Percentiles rank a stretch among this genome's conserved stretches.
These are phyloP conservation scores for Fistulifera solaris DNA, from an alignment of 108 stramenopile genomes.

Conservation along the genomic window DNA sequence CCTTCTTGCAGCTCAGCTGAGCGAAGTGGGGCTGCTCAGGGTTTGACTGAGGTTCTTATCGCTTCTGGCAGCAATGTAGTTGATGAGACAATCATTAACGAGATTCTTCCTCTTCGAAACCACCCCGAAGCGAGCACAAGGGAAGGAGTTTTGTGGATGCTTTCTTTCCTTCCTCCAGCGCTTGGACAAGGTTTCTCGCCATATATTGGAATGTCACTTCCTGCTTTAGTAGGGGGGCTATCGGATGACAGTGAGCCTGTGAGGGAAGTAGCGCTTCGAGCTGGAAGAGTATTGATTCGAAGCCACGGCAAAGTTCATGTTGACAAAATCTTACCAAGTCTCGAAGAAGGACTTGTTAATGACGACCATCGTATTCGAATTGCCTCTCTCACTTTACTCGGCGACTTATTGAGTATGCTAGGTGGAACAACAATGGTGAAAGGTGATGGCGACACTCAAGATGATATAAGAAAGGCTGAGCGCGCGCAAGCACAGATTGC, in stretches of 20 bases:
- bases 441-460: conserved; percentile 82
- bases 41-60: conserved; percentile 83
- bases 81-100: conserved; percentile 68
- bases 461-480: conserved; percentile 81
- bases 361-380: conserved; percentile 92
- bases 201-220: conserved; percentile 81
- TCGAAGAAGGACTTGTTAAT: conserved; percentile 86
- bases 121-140: conserved; percentile 85
- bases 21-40: conserved; percentile 96
- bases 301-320: conserved; percentile 88
- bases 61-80: conserved; percentile 64
- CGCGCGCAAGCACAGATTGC: conserved; percentile 81
- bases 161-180: conserved; percentile 94
- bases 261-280: conserved; percentile 90
- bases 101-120: conserved; percentile 81
- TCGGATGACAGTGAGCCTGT: conserved; percentile 92
- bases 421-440: conserved; percentile 85
- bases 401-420: conserved; percentile 90
- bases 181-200: conserved; percentile 80
- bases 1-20: conserved; percentile 82
- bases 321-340: conserved; percentile 86
- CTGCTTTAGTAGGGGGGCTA: conserved; percentile 88
- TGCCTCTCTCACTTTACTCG: conserved; percentile 89
- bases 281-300: conserved; percentile 90
- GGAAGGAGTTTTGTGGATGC: conserved; percentile 98